Base-by-base conservation (phyloP, 1,284 basidiomycete species). In the Fistulinella staudtii region DNA sequence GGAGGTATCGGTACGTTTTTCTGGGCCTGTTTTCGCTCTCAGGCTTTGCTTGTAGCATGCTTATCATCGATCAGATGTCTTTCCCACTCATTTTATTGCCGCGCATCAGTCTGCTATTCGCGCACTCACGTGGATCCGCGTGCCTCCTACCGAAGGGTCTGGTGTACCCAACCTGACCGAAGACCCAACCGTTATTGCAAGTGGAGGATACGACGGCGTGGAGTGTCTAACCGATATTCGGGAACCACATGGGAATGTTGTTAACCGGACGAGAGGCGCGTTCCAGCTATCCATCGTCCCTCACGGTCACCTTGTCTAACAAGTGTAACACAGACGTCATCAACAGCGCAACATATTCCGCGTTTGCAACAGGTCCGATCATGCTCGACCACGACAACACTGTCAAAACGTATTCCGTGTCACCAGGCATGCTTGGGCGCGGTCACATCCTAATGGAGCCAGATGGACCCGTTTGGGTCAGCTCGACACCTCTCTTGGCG, bases 41-140 rank as follows among this genome's bases (percentile, higher is more conserved):
- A 11, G 6, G n/a, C n/a, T 14, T 23, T 9, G 10, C 20, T 25
- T 11, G n/a, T 13, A 14, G 5, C 1, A 7, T 30, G 13, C 39
- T 50, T 18, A 43, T 11, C 14, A 5, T 14, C 15, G 0, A 17
- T 47, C 21, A 64, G 71, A 74, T 25, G 53, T 81, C 14, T 67
- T 84, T 3, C 89, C 89, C 3, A 81, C 80, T 0, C 79, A 89
- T 54, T 88, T 85, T 58, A 68, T 89, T 29, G 69, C 73, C 5
- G 69, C 80, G 2, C 89, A 93, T 55, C 84, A 89, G 56, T 84
- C 84, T n/a, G 82, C 87, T 3, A 77, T 93, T 38, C 80, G 85
- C 23, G 74, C 81, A 1, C 59, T 93, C 4, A 63, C 75, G 4
- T 93, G 88, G 85, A 71, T 89, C 29, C 77, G 77, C 15, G 72